Base-by-base conservation (phyloP, 345 rosid genomes). In the Lepidium didymum region DNA sequence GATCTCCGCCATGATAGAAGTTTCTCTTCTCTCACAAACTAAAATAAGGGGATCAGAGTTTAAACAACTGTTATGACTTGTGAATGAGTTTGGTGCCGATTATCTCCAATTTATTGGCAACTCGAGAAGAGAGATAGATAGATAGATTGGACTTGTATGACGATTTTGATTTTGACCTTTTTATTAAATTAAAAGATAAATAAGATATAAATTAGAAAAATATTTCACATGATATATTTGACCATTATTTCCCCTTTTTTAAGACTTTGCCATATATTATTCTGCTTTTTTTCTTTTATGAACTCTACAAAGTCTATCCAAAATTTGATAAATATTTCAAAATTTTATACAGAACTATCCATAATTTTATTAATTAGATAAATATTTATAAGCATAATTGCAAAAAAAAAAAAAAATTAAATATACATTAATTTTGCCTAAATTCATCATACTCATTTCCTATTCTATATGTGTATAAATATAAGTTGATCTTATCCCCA, bases 1-100 rank as follows among this genome's bases (percentile, higher is more conserved):
- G 46, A 56, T 76, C 66, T 83, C 87, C 15, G 82, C 94, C 96
- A 89, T 91, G 50, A 33, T 34, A 31, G 8, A 2, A 25, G 42
- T 16, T 49, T 19, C 0, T 12, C 38, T 4, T 55, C 21, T 21
- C 25, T 41, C 25, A 38, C 1, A 42, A 33, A 50, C 25, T 21
- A 50, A 45, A 56, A 41, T n/a, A 41, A 46, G 35, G 34, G 13
- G 3, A 38, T 36, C 13, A 42, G 44, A 18, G 31, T 66, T 42
- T 9, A 36, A 67, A 45, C 3, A 63, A n/a, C 37, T 18, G 63
- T 67, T 52, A 18, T 35, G 73, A 34, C 56, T 61, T 67, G 78
- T 68, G 74, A 46, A 51, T 25, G 27, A 56, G 64, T 68, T 46
- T 68, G 78, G 74, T 67, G 29, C 23, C 37, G 13, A 37, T 67